phyloP scores from a whole-genome alignment of 2,329 filamentous ascomycete species.

The Chaetothyriales sp. region DNA sequence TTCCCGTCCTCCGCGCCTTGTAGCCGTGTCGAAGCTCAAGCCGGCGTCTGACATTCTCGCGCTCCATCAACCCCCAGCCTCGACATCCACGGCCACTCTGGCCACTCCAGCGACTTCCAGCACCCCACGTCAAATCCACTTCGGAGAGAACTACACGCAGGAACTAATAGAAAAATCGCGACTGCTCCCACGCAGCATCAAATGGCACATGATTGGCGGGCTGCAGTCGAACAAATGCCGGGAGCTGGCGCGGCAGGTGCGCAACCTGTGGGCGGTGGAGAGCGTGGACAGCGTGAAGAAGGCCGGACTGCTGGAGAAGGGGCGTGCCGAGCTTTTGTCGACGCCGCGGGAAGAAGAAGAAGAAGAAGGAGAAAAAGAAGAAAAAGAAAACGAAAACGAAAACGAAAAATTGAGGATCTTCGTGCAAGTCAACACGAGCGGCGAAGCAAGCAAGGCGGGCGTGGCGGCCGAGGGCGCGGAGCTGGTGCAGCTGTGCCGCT shows the following conservation, averaged over 20 bases:
- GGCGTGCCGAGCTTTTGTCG: constrained; percentile 48
- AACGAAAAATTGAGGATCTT: constrained; percentile 51
- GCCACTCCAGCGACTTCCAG: neutral
- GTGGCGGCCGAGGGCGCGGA: constrained; percentile 42
- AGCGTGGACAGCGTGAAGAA: constrained; percentile 84
- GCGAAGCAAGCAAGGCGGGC: constrained; percentile 74
- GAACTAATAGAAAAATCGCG: constrained; percentile 77
- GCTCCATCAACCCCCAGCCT: constrained; percentile 50
- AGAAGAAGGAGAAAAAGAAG: constrained; percentile 22
- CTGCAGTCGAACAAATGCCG: constrained; percentile 92
- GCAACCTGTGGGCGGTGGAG: constrained; percentile 82
- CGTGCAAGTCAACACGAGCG: constrained; percentile 91
- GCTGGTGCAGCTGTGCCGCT: constrained; percentile 49
- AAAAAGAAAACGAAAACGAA: constrained; percentile 12
- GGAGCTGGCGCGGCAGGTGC: constrained; percentile 63
- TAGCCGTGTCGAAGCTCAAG: constrained; percentile 94
- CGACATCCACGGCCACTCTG: constrained; percentile 23
- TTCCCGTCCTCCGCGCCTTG: constrained; percentile 44
- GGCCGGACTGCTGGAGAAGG: constrained; percentile 64
- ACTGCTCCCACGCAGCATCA: constrained; percentile 58
- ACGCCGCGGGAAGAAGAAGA: constrained; percentile 20
- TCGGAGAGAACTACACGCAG: constrained; percentile 93
- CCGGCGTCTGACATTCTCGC: constrained; percentile 81
- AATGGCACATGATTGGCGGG: constrained; percentile 95
- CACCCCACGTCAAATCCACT: constrained; percentile 45